phyloP scores from a whole-genome alignment of 495 filamentous ascomycete species.

The Lentithecium fluviatile region DNA sequence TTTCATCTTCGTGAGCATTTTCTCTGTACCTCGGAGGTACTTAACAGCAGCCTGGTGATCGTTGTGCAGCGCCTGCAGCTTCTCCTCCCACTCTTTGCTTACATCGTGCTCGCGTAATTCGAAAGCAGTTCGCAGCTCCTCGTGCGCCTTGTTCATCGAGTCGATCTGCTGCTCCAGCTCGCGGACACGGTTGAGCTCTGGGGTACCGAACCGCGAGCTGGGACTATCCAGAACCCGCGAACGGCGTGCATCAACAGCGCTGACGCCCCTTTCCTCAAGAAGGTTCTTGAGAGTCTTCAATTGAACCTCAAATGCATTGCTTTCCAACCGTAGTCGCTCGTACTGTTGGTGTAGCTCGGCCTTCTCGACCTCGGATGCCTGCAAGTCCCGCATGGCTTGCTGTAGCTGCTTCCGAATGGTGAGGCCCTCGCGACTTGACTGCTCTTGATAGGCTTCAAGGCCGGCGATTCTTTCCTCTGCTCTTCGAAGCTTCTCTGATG shows the following conservation, averaged over 20 bases:
- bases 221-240: conserved; percentile 63
- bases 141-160: conserved; percentile 71
- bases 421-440: conserved; percentile 88
- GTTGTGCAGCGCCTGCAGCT: conserved; percentile 86
- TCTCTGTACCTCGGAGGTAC: conserved; percentile 97
- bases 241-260: conserved; percentile 54
- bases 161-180: conserved; percentile 91
- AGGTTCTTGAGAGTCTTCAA: conserved; percentile 90
- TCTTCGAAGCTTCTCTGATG: conserved; percentile 81
- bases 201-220: conserved; percentile 68
- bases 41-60: conserved; percentile 99
- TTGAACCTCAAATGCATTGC: conserved; percentile 86
- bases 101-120: conserved; percentile 80
- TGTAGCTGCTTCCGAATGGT: conserved; percentile 87
- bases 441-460: conserved; percentile 94
- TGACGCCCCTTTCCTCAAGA: conserved; percentile 80
- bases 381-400: conserved; percentile 72
- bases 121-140: conserved; percentile 73
- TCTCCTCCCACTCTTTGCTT: conserved; percentile 81
- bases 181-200: conserved; percentile 75
- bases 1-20: conserved; percentile 98
- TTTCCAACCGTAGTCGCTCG: conserved; percentile 79
- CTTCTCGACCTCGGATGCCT: conserved; percentile 71
- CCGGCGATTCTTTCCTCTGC: conserved; percentile 96
- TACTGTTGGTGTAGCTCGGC: conserved; percentile 75